These are phyloP conservation scores for Penicillium sp. DNA, from an alignment of 2,329 filamentous ascomycete species.

Conservation along the genomic window DNA sequence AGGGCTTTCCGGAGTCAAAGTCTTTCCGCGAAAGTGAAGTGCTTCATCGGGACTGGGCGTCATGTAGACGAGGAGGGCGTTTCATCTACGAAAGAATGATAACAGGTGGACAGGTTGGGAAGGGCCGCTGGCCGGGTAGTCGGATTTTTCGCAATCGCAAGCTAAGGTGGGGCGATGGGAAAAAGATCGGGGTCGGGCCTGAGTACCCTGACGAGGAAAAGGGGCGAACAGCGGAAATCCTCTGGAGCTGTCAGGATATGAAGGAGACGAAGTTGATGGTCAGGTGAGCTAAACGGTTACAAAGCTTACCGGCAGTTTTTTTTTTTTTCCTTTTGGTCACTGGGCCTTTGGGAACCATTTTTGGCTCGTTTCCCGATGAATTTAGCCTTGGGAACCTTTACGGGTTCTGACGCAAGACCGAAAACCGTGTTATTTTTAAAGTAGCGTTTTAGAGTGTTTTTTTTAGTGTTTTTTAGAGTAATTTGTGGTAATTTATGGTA, in stretches of 20 bases:
- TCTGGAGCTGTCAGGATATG: background rate
- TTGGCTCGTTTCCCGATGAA: too few species aligned
- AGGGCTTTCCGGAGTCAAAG: conserved; percentile 70
- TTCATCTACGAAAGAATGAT: conserved; percentile 40
- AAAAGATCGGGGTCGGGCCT: conserved; percentile 27
- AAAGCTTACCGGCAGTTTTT: too few species aligned
- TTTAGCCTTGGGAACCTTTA: too few species aligned
- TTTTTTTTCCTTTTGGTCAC: too few species aligned
- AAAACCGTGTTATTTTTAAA: too few species aligned
- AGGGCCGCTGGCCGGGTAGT: conserved; percentile 4
- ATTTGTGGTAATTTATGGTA: too few species aligned
- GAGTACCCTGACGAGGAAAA: conserved; percentile 17
- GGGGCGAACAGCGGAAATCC: background rate
- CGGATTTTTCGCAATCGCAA: conserved; percentile 36
- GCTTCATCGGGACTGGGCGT: conserved; percentile 53
- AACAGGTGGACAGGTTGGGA: background rate
- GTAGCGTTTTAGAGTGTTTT: too few species aligned
- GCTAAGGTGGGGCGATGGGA: conserved; percentile 42
- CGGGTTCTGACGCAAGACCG: too few species aligned
- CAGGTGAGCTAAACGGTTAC: too few species aligned
- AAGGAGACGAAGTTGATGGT: background rate
- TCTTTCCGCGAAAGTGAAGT: conserved; percentile 64
- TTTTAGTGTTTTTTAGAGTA: too few species aligned
- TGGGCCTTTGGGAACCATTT: too few species aligned
- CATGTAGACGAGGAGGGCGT: conserved; percentile 52